Conservation (phyloP, 305 asterid species). For the Fraxinus albicans region DNA sequence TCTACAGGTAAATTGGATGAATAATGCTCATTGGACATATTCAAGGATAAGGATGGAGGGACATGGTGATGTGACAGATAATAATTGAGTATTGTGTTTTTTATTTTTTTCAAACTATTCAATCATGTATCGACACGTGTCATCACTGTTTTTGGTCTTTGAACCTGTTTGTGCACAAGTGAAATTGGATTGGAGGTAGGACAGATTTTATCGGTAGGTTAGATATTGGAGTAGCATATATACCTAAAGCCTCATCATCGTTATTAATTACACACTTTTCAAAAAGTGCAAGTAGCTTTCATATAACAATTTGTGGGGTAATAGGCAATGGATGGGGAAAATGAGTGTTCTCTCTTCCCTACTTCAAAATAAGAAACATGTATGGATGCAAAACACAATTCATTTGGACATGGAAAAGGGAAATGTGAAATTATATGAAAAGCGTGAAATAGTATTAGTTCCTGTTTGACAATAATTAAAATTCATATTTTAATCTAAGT, state of each 20-base stretch:
- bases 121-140: no score
- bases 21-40: no score
- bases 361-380: background rate
- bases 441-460: background rate
- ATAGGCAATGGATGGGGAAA: background rate
- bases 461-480: no score
- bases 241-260: background rate
- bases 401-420: background rate
- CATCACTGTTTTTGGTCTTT: no score
- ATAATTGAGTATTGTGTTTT: no score
- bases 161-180: no score
- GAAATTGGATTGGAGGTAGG: background rate
- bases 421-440: background rate
- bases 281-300: background rate
- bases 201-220: background rate
- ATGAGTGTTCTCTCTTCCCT: background rate
- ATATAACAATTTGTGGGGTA: background rate
- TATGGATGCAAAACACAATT: background rate
- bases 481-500: no score
- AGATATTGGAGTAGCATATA: background rate
- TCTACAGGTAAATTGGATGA: no score
- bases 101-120: no score
- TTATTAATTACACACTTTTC: background rate
- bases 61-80: no score
- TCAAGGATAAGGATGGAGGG: no score